These are phyloP conservation scores for Starmera pachycereana DNA, from an alignment of 805 yeast species.

Conservation along the genomic window DNA sequence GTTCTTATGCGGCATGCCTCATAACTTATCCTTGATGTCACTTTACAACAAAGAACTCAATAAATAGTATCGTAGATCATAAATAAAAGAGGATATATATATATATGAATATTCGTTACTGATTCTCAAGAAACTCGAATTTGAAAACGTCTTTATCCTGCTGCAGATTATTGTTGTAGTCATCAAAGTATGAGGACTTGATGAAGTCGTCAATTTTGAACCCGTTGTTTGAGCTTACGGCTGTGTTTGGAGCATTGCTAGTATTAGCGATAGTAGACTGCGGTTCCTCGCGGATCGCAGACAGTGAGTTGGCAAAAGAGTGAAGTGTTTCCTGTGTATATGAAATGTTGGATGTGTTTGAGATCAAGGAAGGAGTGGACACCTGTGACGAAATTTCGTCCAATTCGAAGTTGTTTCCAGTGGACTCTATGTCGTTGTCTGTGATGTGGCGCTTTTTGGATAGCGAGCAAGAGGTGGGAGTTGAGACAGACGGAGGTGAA, in stretches of 20 bases:
- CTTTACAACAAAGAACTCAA: too few species aligned
- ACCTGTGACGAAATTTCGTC: slow-evolving; percentile 16
- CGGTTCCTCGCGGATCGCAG: neutral
- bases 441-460: neutral
- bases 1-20: too few species aligned
- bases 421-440: slow-evolving; percentile 7
- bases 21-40: too few species aligned
- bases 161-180: neutral
- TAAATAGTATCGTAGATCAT: too few species aligned
- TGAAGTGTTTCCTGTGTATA: slow-evolving; percentile 7
- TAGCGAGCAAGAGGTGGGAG: neutral
- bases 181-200: neutral
- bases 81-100: too few species aligned
- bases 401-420: slow-evolving; percentile 7
- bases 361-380: slow-evolving; percentile 16
- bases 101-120: too few species aligned
- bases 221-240: neutral
- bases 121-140: too few species aligned
- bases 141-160: too few species aligned
- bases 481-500: neutral
- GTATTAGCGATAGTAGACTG: neutral
- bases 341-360: slow-evolving; percentile 5
- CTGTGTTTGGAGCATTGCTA: neutral
- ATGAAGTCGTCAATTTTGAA: neutral
- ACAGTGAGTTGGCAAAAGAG: slow-evolving; percentile 1